A percentile compares a stretch with the other conserved stretches of the same genome.
phyloP scores from a whole-genome alignment of 225 moss, liverwort and hornwort genomes.

The Pleurozium schreberi region DNA sequence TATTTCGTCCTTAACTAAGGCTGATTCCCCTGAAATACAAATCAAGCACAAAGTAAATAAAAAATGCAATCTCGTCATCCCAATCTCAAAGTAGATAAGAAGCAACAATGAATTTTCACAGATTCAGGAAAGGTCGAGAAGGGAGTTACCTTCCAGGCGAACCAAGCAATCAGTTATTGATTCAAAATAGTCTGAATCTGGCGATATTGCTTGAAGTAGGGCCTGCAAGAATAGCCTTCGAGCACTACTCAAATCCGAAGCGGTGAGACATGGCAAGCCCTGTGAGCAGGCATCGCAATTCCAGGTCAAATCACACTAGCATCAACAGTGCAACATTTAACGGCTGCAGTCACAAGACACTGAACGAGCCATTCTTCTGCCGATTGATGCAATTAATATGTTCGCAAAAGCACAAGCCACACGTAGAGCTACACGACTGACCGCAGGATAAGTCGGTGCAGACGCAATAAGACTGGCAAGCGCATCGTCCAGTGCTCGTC shows the following conservation, averaged over 20 bases:
- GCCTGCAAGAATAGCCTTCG: conserved; percentile 21
- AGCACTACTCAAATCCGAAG: conserved; percentile 16
- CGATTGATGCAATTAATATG: not conserved
- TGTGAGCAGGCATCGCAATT: not conserved
- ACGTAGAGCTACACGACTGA: not conserved
- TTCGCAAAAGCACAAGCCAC: not conserved
- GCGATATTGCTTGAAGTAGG: conserved; percentile 27
- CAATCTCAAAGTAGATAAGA: not conserved
- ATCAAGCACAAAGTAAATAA: not conserved
- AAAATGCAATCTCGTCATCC: not conserved
- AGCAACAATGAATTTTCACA: not conserved
- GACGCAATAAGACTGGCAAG: conserved; percentile 20
- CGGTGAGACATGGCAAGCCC: conserved; percentile 28
- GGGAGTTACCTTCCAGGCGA: conserved; percentile 11
- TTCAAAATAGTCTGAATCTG: conserved; percentile 20
- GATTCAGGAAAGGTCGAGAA: not conserved
- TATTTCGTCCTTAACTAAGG: conserved; percentile 9
- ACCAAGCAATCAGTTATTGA: conserved; percentile 4
- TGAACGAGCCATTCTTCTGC: not conserved
- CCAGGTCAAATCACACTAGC: not conserved
- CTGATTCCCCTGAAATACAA: conserved; percentile 8
- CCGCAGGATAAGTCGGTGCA: conserved; percentile 10
- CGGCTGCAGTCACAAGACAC: not conserved
- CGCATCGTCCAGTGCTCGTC: conserved; percentile 7
- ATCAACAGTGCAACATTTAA: not conserved